These are phyloP conservation scores for Blastocystis sp. DNA, from an alignment of 352 stramenopile genomes.

Conservation along the genomic window DNA sequence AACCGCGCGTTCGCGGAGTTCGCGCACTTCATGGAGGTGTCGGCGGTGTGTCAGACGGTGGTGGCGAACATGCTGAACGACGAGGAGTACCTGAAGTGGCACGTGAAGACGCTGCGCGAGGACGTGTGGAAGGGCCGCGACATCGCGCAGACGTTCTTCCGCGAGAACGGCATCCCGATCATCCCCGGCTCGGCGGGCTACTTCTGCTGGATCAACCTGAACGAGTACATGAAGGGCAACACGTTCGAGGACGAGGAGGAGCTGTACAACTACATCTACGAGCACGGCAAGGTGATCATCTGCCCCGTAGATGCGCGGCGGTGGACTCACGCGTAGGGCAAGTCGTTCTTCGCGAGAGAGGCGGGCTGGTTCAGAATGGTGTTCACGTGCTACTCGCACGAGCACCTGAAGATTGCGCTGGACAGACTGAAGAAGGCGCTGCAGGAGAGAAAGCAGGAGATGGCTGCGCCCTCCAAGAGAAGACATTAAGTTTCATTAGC, in stretches of 20 bases:
- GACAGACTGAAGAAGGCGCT: constrained; percentile 65
- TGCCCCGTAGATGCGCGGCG: constrained; percentile 5
- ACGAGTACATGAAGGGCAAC: constrained; percentile 70
- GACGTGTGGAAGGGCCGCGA: constrained; percentile 74
- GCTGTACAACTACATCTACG: constrained; percentile 71
- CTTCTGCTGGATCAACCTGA: constrained; percentile 83
- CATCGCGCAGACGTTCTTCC: constrained; percentile 75
- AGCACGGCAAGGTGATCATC: constrained; percentile 75
- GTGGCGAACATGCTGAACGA: constrained; percentile 75
- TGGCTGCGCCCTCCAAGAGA: constrained; percentile 59
- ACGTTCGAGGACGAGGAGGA: constrained; percentile 70
- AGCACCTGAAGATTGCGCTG: constrained; percentile 43
- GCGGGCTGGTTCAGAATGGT: constrained; percentile 67
- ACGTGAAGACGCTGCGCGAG: constrained; percentile 75
- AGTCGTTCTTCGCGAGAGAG: constrained; percentile 56
- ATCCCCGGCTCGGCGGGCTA: constrained; percentile 77
- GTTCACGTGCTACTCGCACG: constrained; percentile 61
- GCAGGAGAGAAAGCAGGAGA: constrained; percentile 61
- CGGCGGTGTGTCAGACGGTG: constrained; percentile 78
- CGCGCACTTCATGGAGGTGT: constrained; percentile 76
- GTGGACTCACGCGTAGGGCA: constrained; percentile 25
- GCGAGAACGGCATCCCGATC: constrained; percentile 77
- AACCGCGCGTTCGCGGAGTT: constrained; percentile 75
- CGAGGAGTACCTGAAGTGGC: constrained; percentile 77
- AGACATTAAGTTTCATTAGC: constrained; percentile 15